These are phyloP conservation scores for Colletotrichum sidae DNA, from an alignment of 2,329 filamentous ascomycete species.

Conservation along the genomic window DNA sequence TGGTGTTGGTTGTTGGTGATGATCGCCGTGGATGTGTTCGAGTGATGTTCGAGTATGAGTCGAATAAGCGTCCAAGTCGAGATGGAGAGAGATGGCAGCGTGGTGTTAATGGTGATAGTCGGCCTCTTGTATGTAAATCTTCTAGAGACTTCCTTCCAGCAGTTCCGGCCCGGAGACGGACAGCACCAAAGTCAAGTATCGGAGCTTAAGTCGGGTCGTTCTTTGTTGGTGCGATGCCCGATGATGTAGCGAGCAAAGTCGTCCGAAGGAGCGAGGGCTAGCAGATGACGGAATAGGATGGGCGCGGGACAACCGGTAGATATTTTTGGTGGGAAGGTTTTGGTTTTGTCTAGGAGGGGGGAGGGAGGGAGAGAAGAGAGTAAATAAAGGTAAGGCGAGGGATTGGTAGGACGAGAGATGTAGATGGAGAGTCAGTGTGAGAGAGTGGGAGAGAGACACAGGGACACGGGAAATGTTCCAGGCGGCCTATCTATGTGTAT, in stretches of 20 bases:
- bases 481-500: too few relatives aligned
- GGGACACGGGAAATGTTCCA: neutral
- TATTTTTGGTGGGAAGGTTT: too few relatives aligned
- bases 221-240: constrained; percentile 13
- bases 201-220: neutral
- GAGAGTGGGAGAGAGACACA: neutral
- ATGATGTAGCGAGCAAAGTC: neutral
- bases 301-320: too few relatives aligned
- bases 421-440: neutral
- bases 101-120: neutral
- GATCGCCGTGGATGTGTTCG: neutral
- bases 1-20: neutral
- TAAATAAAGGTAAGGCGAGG: neutral
- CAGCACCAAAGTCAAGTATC: neutral
- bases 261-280: neutral
- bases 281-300: neutral
- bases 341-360: neutral
- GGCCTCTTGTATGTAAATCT: constrained; percentile 2
- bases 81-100: too few relatives aligned
- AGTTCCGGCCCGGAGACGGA: constrained; percentile 16
- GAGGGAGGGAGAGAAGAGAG: neutral
- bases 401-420: neutral
- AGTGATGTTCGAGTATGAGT: neutral
- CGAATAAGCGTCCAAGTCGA: too few relatives aligned
- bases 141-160: constrained; percentile 6